Conservation (phyloP, 2,329 filamentous ascomycete genomes). For the Cyphellophora europaea region DNA sequence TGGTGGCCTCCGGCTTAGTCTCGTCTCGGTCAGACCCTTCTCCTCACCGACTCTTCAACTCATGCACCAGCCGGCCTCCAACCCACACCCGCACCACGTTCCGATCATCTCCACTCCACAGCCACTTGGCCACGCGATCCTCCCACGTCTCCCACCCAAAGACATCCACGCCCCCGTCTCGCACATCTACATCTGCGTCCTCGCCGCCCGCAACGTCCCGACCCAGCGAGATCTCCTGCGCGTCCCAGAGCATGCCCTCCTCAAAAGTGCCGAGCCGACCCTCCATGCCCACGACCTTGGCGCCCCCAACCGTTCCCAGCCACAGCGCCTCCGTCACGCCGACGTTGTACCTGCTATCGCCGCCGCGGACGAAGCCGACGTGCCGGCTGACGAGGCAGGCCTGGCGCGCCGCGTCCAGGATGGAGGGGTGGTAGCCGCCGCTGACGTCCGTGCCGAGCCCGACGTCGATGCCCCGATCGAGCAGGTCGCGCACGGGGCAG, state of each 20-base stretch:
- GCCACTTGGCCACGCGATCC: slow-evolving; percentile 83
- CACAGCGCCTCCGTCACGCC: slow-evolving; percentile 77
- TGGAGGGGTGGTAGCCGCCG: slow-evolving; percentile 73
- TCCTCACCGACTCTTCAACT: slow-evolving; percentile 17
- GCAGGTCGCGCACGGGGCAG: slow-evolving; percentile 63
- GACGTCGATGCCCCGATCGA: slow-evolving; percentile 66
- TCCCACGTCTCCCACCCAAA: slow-evolving; percentile 91
- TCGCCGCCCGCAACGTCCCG: slow-evolving; percentile 25
- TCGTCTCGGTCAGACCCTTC: too few species aligned
- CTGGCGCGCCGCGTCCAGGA: slow-evolving; percentile 75
- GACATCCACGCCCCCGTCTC: slow-evolving; percentile 64
- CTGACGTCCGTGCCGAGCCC: slow-evolving; percentile 87
- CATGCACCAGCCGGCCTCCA: slow-evolving; percentile 69
- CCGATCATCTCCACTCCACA: slow-evolving; percentile 86
- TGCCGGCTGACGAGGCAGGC: slow-evolving; percentile 68
- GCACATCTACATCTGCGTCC: slow-evolving; percentile 20
- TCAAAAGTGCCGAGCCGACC: slow-evolving; percentile 71
- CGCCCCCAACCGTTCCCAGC: slow-evolving; percentile 80
- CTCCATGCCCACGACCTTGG: slow-evolving; percentile 65
- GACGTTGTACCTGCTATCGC: slow-evolving; percentile 20
- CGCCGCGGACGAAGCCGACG: slow-evolving; percentile 43
- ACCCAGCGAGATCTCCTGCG: slow-evolving; percentile 65
- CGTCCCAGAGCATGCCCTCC: slow-evolving; percentile 83
- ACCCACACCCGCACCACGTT: slow-evolving; percentile 90
- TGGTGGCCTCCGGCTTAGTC: too few species aligned